Evolutionary conservation across 768 basidiomycete species (phyloP).

Genomic region (Mycena leptocephala): DNA sequence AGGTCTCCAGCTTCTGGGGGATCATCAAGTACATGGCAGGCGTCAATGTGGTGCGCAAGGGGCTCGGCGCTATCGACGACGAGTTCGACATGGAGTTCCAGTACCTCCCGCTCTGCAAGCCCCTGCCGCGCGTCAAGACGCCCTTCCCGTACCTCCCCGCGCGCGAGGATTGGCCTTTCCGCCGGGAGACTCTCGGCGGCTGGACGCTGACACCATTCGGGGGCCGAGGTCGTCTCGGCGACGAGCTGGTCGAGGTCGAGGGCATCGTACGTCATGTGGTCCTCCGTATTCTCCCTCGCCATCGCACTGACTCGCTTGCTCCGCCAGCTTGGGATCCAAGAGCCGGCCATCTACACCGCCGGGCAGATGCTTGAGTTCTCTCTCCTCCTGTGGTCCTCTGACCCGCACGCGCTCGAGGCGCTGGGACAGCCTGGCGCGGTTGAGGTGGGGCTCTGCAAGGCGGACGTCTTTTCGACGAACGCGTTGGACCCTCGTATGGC

Average conservation of each 20-base stretch:
- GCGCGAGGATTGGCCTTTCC: conserved; percentile 36
- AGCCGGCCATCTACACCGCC: conserved; percentile 32
- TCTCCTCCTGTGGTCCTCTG: conserved; percentile 25
- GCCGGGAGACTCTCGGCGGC: conserved; percentile 27
- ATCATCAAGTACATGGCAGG: conserved; percentile 27
- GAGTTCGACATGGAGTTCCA: conserved; percentile 25
- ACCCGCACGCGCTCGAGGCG: conserved; percentile 27
- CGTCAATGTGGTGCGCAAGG: conserved; percentile 28
- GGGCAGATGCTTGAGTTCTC: conserved; percentile 31
- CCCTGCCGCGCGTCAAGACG: conserved; percentile 13
- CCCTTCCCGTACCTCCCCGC: conserved; percentile 31
- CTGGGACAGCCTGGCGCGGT: conserved; percentile 34
- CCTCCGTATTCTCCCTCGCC: neutral
- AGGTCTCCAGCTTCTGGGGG: conserved; percentile 11
- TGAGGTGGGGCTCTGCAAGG: conserved; percentile 25
- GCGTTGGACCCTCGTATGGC: conserved; percentile 19
- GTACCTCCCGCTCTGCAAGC: conserved; percentile 29
- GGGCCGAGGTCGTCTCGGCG: conserved; percentile 27
- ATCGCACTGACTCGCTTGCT: neutral
- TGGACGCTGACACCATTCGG: conserved; percentile 37
- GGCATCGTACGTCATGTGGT: conserved; percentile 17
- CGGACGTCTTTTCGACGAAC: conserved; percentile 26
- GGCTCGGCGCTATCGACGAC: conserved; percentile 25
- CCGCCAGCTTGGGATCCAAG: conserved; percentile 29
- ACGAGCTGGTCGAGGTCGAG: conserved; percentile 30